Percentiles rank a stretch among this genome's conserved stretches.
These are phyloP conservation scores for Paspalum vaginatum DNA, from an alignment of 176 grass and related monocot genomes.

Conservation along the genomic window DNA sequence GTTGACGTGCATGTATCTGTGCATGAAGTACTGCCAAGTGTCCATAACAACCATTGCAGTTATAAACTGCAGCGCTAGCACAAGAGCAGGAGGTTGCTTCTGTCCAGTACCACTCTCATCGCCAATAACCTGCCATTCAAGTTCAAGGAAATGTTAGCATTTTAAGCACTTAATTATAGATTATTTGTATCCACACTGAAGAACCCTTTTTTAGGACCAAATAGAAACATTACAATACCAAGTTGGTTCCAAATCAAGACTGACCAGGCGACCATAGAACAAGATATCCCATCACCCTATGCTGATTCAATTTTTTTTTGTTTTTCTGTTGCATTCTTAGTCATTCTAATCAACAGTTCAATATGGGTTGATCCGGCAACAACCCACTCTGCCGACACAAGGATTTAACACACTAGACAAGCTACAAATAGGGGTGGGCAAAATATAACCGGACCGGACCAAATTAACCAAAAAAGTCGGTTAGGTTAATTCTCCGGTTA, in stretches of 20 bases:
- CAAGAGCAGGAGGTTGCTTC: slow-evolving; percentile 50
- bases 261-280: background rate
- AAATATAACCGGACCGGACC: too few species aligned
- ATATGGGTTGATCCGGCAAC: background rate
- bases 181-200: background rate
- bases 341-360: slow-evolving; percentile 4
- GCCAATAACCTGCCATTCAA: slow-evolving; percentile 58
- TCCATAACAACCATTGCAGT: slow-evolving; percentile 82
- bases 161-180: slow-evolving; percentile 13
- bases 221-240: background rate
- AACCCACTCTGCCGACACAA: background rate
- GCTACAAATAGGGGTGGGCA: background rate
- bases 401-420: background rate
- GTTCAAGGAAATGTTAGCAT: slow-evolving; percentile 30
- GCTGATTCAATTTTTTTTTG: background rate
- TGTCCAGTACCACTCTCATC: slow-evolving; percentile 55
- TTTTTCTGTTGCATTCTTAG: background rate
- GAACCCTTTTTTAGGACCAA: background rate
- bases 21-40: slow-evolving; percentile 96
- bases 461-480: too few species aligned
- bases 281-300: background rate
- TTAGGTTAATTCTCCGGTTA: too few species aligned
- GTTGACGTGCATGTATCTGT: slow-evolving; percentile 90
- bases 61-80: slow-evolving; percentile 61
- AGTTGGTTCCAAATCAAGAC: background rate